Conservation (phyloP, 352 stramenopile species). For the Pythium aquatile region DNA sequence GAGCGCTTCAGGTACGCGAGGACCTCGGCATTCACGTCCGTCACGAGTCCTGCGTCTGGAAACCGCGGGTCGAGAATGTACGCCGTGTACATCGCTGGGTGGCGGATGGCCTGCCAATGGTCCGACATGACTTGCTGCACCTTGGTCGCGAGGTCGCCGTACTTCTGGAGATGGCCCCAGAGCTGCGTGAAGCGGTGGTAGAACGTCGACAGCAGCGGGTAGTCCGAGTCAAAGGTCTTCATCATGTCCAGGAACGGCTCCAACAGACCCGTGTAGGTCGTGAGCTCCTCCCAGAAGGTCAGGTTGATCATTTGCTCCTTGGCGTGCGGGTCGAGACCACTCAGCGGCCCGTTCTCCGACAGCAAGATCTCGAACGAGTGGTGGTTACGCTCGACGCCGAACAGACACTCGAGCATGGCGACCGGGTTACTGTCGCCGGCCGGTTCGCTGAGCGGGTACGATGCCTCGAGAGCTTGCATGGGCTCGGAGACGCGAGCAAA, state of each 20-base stretch:
- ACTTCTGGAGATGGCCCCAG: constrained; percentile 66
- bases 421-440: constrained; percentile 31
- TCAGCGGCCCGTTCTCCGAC: constrained; percentile 45
- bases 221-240: constrained; percentile 62
- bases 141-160: constrained; percentile 40
- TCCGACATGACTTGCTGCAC: constrained; percentile 55
- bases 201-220: constrained; percentile 63
- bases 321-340: constrained; percentile 28
- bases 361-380: constrained; percentile 60
- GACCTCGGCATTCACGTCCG: constrained; percentile 57
- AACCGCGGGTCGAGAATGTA: constrained; percentile 80
- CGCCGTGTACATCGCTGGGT: constrained; percentile 73
- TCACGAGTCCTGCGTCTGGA: constrained; percentile 44
- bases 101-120: constrained; percentile 57
- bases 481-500: constrained; percentile 52
- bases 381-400: constrained; percentile 51
- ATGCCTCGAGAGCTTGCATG: constrained; percentile 42
- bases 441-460: constrained; percentile 34
- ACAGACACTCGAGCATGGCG: constrained; percentile 47
- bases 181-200: constrained; percentile 73
- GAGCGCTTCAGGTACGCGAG: constrained; percentile 59
- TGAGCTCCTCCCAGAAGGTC: constrained; percentile 56
- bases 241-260: constrained; percentile 71
- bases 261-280: constrained; percentile 50
- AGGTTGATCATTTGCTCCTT: constrained; percentile 51